These are phyloP conservation scores for Ziziphus jujuba DNA, from an alignment of 306 rosid genomes.

Conservation along the genomic window DNA sequence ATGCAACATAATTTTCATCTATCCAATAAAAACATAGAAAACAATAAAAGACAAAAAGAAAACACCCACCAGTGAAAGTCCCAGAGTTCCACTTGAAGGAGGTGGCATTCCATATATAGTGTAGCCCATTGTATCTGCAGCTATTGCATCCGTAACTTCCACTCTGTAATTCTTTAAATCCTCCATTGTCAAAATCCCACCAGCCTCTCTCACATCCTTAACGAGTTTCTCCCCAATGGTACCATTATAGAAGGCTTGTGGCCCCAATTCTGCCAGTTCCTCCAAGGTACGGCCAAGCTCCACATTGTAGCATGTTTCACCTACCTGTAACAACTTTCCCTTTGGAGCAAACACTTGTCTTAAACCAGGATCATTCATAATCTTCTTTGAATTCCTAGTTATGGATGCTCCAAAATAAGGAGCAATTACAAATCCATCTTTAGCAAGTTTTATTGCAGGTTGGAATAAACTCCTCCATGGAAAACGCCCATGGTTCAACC, in stretches of 20 bases:
- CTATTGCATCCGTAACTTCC: constrained; percentile 56
- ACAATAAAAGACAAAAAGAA: constrained; percentile 12
- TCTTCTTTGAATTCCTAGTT: constrained; percentile 1
- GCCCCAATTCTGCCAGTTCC: constrained; percentile 70
- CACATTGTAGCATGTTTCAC: constrained; percentile 64
- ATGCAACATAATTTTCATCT: background rate
- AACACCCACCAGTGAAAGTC: constrained; percentile 63
- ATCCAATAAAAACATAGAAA: background rate
- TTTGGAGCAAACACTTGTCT: constrained; percentile 63
- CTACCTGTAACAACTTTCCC: constrained; percentile 55
- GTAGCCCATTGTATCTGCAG: constrained; percentile 62
- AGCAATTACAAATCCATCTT: constrained; percentile 61
- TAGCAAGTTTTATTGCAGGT: constrained; percentile 80
- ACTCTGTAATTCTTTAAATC: constrained; percentile 74
- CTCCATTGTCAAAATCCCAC: constrained; percentile 88
- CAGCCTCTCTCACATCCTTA: constrained; percentile 70
- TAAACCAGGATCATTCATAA: constrained; percentile 71
- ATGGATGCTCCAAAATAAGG: constrained; percentile 44
- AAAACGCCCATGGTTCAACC: constrained; percentile 76
- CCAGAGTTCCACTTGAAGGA: constrained; percentile 91
- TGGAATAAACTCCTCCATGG: constrained; percentile 67
- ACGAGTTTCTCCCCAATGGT: constrained; percentile 71
- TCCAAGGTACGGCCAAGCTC: constrained; percentile 68
- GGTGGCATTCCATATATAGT: constrained; percentile 88
- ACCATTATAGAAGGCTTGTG: constrained; percentile 79